Base-by-base conservation (phyloP, 371 early-diverging fungal genomes). In the Mortierella sp. region DNA sequence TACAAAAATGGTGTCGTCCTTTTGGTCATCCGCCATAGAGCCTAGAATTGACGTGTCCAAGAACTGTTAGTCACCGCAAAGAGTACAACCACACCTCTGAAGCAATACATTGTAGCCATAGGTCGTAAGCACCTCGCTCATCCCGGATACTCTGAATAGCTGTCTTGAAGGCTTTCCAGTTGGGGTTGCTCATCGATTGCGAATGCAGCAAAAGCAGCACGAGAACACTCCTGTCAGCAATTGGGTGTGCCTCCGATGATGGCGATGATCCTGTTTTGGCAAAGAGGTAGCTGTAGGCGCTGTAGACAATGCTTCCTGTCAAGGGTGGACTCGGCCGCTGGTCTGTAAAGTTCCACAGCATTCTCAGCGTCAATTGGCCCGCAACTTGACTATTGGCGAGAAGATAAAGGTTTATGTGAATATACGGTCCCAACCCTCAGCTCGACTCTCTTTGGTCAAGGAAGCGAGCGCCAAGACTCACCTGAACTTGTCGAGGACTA, bases 231-330 rank as follows among this genome's bases (percentile, higher is more conserved):
- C 93, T 90, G 78, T 95, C 93, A 2, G 92, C 91, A 18, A 95
- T 90, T 11, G 90, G 93, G 65, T 91, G 90, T 8, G 90, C 81
- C 70, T 91, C 90, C 16, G 89, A 81, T 70, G 91, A 90, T 7
- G 81, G 78, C 32, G 88, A 87, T 3, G 85, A 86, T 27, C 85
- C 85, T 49, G 91, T 81, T 35, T 92, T 88, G 11, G 91, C 72
- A 74, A 96, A 96, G 29, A 95, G 82, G 73, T 93, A 95, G 51
- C 88, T 92, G 84, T 95, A 96, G 0, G 96, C 96, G 74, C 89
- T 94, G 80, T 91, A 94, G 1, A 95, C 92, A 74, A 94, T 76
- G 70, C 91, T 91, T 91, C 81, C 91, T n/a, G 93, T 87, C 41
- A 89, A 84, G 48, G 92, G 87, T 27, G 94, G 94, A 5, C 91